Evolutionary conservation across 768 basidiomycete species (phyloP), one percentile per base, ranked within the genome.

Genomic region (Rhodotorula babjevae): DNA sequence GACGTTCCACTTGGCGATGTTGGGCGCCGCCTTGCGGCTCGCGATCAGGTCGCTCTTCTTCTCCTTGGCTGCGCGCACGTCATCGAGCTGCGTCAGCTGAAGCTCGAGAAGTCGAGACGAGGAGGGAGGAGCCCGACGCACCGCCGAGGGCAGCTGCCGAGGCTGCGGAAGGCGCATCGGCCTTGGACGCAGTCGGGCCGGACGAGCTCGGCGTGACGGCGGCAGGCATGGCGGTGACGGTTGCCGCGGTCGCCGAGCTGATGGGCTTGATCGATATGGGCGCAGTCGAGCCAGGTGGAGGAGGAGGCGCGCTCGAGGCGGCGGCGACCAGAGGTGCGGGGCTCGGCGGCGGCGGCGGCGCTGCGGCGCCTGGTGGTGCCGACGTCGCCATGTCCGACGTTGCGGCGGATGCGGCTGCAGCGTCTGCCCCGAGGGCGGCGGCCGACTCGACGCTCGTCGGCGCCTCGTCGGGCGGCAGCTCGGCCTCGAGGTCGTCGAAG

Each of bases 1-100:
- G 83, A 89, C 89, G 80, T 94, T 98, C 96, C 95, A 99, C 80
- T 98, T 97, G 78, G 86, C 88, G 79, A 99, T 97, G 78, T 93
- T 93, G 80, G 86, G 90, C 61, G 86, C 90, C 58, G 88, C 90
- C 92, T 96, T 76, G 79, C 29, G 79, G 56, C 63, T 67, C 58
- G 71, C 59, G 65, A 75, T 75, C 15, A 72, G 47, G 53, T 77
- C 68, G 49, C 63, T 62, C 55, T 71, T 68, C 71, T 75, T 77
- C 33, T 69, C 68, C 27, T 69, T 68, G 19, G 8, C 74, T 65
- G 64, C 58, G 50, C 3, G 56, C 52, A n/a, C 25, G 23, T 25
- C n/a, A 42, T 15, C 10, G 2, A 27, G 27, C 2, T 23, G 5
- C 5, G 49, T 60, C 33, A 31, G 56, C n/a, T 2, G 31, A 42